Evolutionary conservation across 805 yeast species (phyloP).

Genomic region (Cyberlindnera veronae): DNA sequence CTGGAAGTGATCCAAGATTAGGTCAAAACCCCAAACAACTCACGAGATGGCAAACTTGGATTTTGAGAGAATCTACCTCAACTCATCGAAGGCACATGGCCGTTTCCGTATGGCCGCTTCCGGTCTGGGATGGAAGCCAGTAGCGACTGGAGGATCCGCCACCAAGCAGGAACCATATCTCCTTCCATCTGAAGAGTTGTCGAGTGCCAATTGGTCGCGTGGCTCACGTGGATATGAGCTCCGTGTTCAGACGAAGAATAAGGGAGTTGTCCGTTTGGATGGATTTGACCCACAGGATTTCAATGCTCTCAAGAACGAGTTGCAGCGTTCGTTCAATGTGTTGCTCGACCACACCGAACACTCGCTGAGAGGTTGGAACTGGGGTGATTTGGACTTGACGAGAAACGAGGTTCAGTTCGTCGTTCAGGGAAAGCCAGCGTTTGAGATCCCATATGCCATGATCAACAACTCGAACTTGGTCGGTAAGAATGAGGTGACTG

Average conservation of each 20-base stretch:
- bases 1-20: background rate
- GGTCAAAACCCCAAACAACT: too few species aligned
- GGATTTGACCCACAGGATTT: slow-evolving; percentile 89
- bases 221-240: slow-evolving; percentile 91
- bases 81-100: slow-evolving; percentile 80
- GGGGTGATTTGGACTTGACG: slow-evolving; percentile 94
- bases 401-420: slow-evolving; percentile 86
- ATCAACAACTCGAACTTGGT: slow-evolving; percentile 85
- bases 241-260: slow-evolving; percentile 82
- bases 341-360: slow-evolving; percentile 84
- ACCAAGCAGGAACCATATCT: slow-evolving; percentile 70
- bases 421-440: slow-evolving; percentile 82
- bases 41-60: slow-evolving; percentile 45
- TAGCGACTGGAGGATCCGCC: slow-evolving; percentile 45
- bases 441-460: slow-evolving; percentile 81
- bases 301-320: slow-evolving; percentile 73
- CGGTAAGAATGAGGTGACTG: slow-evolving; percentile 89
- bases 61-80: slow-evolving; percentile 86
- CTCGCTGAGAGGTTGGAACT: slow-evolving; percentile 96
- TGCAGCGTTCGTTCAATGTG: slow-evolving; percentile 71
- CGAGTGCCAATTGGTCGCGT: slow-evolving; percentile 84
- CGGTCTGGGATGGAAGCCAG: slow-evolving; percentile 97
- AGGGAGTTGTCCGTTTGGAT: slow-evolving; percentile 82
- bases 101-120: slow-evolving; percentile 92
- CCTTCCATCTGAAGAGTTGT: slow-evolving; percentile 80